A percentile compares a stretch with the other conserved stretches of the same genome.
Conservation (phyloP, 2,329 filamentous ascomycete genomes). For the Sarocladium oryzae region DNA sequence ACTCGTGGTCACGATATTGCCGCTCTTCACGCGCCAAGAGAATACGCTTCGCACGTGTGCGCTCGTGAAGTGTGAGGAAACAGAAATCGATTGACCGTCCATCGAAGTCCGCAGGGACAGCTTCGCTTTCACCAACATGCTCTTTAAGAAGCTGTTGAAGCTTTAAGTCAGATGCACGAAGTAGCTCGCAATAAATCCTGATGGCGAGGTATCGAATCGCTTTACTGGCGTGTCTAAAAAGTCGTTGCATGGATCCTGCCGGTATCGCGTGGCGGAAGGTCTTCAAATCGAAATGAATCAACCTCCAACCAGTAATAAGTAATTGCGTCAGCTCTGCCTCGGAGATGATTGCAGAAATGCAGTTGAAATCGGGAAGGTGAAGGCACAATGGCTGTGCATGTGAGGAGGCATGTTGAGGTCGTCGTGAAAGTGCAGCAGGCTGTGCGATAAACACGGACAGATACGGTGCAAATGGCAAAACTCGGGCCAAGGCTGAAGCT, state of each 20-base stretch:
- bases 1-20: constrained; percentile 14
- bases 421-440: constrained; percentile 11
- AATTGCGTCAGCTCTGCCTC: constrained; percentile 20
- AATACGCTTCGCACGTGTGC: constrained; percentile 42
- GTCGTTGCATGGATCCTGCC: constrained; percentile 58
- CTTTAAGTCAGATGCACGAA: constrained; percentile 73
- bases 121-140: constrained; percentile 54
- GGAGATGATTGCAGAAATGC: constrained; percentile 13
- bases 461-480: constrained; percentile 77
- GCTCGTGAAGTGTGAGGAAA: constrained; percentile 58
- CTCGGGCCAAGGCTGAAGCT: constrained; percentile 68
- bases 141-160: constrained; percentile 63
- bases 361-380: constrained; percentile 21
- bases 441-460: constrained; percentile 66
- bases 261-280: constrained; percentile 60
- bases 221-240: constrained; percentile 56
- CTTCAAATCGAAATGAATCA: constrained; percentile 68
- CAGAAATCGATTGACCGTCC: constrained; percentile 69
- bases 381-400: constrained; percentile 22
- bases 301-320: constrained; percentile 57
- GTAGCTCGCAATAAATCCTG: constrained; percentile 70
- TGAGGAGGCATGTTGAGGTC: constrained; percentile 2
- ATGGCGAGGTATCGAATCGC: constrained; percentile 75
- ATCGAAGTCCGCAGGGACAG: constrained; percentile 68
- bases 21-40: constrained; percentile 34